These are phyloP conservation scores for Eimeria sp. DNA, from an alignment of 169 alveolate genomes.

Conservation along the genomic window DNA sequence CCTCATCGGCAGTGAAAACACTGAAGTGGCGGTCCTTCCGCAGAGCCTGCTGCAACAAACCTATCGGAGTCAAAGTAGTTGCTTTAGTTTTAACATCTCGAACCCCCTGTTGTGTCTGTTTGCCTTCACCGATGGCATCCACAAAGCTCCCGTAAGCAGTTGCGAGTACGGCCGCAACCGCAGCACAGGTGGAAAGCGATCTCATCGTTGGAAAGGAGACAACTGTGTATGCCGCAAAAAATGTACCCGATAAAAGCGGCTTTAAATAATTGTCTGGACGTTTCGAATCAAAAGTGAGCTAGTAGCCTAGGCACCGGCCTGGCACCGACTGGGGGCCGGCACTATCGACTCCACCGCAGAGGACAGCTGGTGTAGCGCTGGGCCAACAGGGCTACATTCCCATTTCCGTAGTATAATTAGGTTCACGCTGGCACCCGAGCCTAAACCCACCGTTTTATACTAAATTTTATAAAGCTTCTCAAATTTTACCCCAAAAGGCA, in stretches of 20 bases:
- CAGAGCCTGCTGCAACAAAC: neutral
- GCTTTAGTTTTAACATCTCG: neutral
- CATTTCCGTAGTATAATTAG: too few species aligned
- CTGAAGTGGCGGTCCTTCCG: neutral
- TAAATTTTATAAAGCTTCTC: too few species aligned
- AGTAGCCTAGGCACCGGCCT: neutral
- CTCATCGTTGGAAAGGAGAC: neutral
- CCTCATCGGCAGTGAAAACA: neutral
- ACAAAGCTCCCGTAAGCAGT: neutral
- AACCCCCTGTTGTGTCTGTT: neutral
- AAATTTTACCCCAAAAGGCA: too few species aligned
- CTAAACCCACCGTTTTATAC: too few species aligned
- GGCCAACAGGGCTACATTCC: too few species aligned
- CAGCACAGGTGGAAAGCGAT: slow-evolving; percentile 3
- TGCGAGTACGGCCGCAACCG: slow-evolving; percentile 12
- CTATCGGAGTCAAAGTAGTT: neutral
- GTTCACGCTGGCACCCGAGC: too few species aligned
- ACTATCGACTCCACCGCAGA: neutral
- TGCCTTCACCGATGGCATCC: slow-evolving; percentile 1
- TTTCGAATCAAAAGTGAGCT: neutral
- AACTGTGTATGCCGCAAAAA: neutral
- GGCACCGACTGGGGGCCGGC: slow-evolving; percentile 17
- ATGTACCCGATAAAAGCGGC: neutral
- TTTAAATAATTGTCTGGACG: too few species aligned
- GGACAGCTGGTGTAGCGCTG: too few species aligned